Evolutionary conservation across 2,329 filamentous ascomycete genomes (phyloP), one percentile per base, ranked within the genome.

Genomic region (Paradendryphiella salina): DNA sequence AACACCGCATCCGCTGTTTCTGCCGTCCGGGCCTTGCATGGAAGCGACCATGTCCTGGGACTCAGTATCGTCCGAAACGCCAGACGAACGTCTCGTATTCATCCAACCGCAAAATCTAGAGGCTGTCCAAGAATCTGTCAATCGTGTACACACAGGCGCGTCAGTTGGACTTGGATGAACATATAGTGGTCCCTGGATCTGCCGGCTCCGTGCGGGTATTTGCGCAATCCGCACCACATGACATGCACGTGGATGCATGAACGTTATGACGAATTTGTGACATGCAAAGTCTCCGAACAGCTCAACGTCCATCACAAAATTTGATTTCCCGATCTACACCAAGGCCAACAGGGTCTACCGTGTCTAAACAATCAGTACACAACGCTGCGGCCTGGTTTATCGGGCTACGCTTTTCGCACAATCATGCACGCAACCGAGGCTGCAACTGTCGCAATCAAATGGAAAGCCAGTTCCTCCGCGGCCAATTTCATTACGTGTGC

Each of bases 181-280:
- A 29, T 33, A 32, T 33, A 31, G 40, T 28, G 32, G 21, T 40
- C 33, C 41, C 33, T 48, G 13, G 37, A 48, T 52, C 49, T 43
- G 43, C 44, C 49, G 49, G 49, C 49, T 33, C 49, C 44, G 18
- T 35, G 45, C 49, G 44, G 49, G 44, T 52, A 26, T 41, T 46
- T 32, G 47, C 47, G 41, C 34, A 49, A 43, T 49, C 38, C 14
- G 21, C 42, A 37, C 37, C 49, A 47, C 38, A 47, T 43, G 49
- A 44, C 44, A 35, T 44, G 44, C 49, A 48, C 49, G 38, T 52
- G 44, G 49, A 48, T 46, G 36, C 35, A 34, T 33, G 43, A 47
- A 42, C 49, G 40, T 52, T 26, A 52, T 52, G 38, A 52, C 39
- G 44, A 28, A 37, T 37, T 23, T 35, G 17, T n/a, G 18, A 41